Evolutionary conservation across 2,329 filamentous ascomycete species (phyloP).

Genomic region (Pseudocercospora musae): DNA sequence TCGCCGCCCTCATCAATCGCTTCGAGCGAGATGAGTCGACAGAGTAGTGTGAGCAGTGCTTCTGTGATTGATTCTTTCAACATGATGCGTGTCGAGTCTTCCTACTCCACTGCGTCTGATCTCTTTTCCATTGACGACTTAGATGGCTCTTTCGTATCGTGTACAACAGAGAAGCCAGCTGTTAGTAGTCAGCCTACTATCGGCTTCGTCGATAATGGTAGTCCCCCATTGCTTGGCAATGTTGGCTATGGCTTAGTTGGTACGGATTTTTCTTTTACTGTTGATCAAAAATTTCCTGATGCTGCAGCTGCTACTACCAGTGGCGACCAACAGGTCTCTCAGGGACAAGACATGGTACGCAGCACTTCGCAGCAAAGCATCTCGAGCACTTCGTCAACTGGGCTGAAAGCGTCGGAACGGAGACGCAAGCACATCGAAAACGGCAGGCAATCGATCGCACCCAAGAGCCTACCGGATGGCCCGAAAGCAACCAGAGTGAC

Average conservation of each 20-base stretch:
- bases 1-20: slow-evolving; percentile 28
- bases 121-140: slow-evolving; percentile 25
- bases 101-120: slow-evolving; percentile 33
- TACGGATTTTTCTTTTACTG: slow-evolving; percentile 25
- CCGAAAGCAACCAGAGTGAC: slow-evolving; percentile 10
- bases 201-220: slow-evolving; percentile 24
- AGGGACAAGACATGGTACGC: slow-evolving; percentile 26
- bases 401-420: slow-evolving; percentile 27
- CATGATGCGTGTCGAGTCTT: slow-evolving; percentile 46
- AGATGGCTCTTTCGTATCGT: slow-evolving; percentile 27
- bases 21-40: slow-evolving; percentile 43
- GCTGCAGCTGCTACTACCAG: slow-evolving; percentile 13
- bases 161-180: slow-evolving; percentile 24
- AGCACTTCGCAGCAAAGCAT: slow-evolving; percentile 24
- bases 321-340: slow-evolving; percentile 18
- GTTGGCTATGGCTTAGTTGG: slow-evolving; percentile 28
- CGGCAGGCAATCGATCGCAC: slow-evolving; percentile 26
- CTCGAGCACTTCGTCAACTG: slow-evolving; percentile 16
- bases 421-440: slow-evolving; percentile 34
- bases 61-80: slow-evolving; percentile 41
- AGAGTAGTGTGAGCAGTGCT: slow-evolving; percentile 42
- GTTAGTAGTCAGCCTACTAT: slow-evolving; percentile 27
- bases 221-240: slow-evolving; percentile 24
- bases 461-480: slow-evolving; percentile 24
- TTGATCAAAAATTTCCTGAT: slow-evolving; percentile 27